Evolutionary conservation across 192 early-diverging fungal genomes (phyloP).

Genomic region (Backusella morwellensis): DNA sequence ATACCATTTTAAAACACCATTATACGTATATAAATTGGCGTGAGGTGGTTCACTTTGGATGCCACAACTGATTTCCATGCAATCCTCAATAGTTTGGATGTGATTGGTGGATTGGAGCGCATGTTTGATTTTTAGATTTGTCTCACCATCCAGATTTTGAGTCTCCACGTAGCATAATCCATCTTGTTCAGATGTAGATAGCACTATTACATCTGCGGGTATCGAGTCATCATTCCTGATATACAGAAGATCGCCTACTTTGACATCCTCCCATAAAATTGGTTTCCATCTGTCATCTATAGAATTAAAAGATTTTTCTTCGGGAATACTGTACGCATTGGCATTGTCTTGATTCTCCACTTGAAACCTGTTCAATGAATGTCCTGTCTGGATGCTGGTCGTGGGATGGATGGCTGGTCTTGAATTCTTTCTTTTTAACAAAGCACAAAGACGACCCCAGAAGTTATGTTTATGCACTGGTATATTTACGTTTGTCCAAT

Average conservation of each 20-base stretch:
- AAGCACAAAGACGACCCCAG: neutral
- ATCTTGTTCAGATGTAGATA: slow-evolving; percentile 65
- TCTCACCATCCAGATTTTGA: slow-evolving; percentile 79
- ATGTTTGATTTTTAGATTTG: slow-evolving; percentile 71
- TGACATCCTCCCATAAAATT: slow-evolving; percentile 52
- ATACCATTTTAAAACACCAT: slow-evolving; percentile 49
- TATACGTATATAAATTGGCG: slow-evolving; percentile 58
- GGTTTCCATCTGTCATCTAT: slow-evolving; percentile 38
- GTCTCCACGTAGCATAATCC: slow-evolving; percentile 70
- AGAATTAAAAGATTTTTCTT: neutral
- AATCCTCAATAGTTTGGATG: slow-evolving; percentile 52
- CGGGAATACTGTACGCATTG: neutral
- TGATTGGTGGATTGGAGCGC: slow-evolving; percentile 48
- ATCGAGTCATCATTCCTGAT: slow-evolving; percentile 53
- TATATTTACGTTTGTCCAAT: slow-evolving; percentile 64
- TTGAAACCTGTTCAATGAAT: slow-evolving; percentile 1
- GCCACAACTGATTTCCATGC: slow-evolving; percentile 33
- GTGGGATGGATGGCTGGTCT: neutral
- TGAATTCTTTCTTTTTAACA: neutral
- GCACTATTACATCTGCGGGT: slow-evolving; percentile 64
- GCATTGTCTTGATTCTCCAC: neutral
- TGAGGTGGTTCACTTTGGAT: slow-evolving; percentile 63
- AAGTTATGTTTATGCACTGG: slow-evolving; percentile 14
- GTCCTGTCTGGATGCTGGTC: neutral
- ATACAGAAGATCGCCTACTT: slow-evolving; percentile 63